Evolutionary conservation across 2,329 filamentous ascomycete genomes (phyloP).

Genomic region (Aspergillus tanneri): DNA sequence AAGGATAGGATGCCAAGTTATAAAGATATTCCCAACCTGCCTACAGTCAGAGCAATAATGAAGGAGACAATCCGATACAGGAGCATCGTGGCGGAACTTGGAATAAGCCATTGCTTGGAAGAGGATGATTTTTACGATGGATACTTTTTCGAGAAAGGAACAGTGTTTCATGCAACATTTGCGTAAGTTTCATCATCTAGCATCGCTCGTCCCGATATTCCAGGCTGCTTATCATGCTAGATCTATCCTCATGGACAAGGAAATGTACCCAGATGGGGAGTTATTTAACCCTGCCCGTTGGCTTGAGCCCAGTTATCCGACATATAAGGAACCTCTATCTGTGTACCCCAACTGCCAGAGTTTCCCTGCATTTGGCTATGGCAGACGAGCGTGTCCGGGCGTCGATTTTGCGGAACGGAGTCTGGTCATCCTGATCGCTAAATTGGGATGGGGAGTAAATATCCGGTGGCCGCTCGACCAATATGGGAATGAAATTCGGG

Average conservation of each 20-base stretch:
- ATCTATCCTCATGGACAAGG: conserved; percentile 7
- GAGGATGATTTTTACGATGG: conserved; percentile 6
- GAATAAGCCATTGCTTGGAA: conserved; percentile 8
- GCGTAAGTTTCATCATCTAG: conserved; percentile 3
- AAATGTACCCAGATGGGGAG: conserved; percentile 30
- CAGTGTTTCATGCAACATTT: conserved; percentile 7
- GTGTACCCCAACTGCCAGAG: conserved; percentile 29
- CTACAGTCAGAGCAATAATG: conserved; percentile 6
- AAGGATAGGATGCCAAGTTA: conserved; percentile 11
- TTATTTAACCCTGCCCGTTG: conserved; percentile 28
- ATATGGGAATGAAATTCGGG: conserved; percentile 6
- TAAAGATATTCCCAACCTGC: conserved; percentile 5
- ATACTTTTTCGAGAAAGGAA: conserved; percentile 7
- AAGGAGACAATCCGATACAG: conserved; percentile 9
- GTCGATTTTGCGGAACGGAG: conserved; percentile 27
- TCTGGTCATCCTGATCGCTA: conserved; percentile 19
- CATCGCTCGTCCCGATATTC: not conserved
- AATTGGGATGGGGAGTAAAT: conserved; percentile 30
- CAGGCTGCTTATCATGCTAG: not conserved
- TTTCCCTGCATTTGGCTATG: conserved; percentile 29
- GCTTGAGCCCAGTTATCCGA: conserved; percentile 29
- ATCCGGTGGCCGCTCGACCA: conserved; percentile 5
- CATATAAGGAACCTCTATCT: conserved; percentile 31
- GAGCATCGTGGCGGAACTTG: conserved; percentile 7
- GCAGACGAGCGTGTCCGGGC: conserved; percentile 30